These are phyloP conservation scores for Wallacemonas sp. DNA, from an alignment of 208 protist species.

Conservation along the genomic window DNA sequence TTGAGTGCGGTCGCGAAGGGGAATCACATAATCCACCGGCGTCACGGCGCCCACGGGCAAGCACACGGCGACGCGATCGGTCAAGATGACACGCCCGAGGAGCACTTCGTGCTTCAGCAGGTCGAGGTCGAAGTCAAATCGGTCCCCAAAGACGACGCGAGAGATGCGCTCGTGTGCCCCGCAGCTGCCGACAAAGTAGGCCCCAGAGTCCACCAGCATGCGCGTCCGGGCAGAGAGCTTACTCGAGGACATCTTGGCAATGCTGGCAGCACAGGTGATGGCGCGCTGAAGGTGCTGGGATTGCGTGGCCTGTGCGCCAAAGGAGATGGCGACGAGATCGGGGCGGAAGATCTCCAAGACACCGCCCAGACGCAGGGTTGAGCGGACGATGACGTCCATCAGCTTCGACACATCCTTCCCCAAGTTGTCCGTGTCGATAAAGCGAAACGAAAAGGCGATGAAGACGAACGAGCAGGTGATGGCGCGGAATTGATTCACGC, in stretches of 20 bases:
- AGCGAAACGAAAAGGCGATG: slow-evolving; percentile 30
- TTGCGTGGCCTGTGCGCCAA: slow-evolving; percentile 43
- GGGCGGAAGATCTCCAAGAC: slow-evolving; percentile 54
- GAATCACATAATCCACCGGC: slow-evolving; percentile 36
- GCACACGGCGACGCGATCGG: slow-evolving; percentile 29
- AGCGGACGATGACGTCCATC: slow-evolving; percentile 28
- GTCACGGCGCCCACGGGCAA: slow-evolving; percentile 22
- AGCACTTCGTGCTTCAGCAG: slow-evolving; percentile 26
- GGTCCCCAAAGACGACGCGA: slow-evolving; percentile 41
- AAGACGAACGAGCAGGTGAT: slow-evolving; percentile 36
- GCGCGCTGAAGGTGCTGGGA: slow-evolving; percentile 29
- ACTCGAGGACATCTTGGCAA: slow-evolving; percentile 5
- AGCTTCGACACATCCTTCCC: slow-evolving; percentile 25
- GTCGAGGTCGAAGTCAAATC: slow-evolving; percentile 34
- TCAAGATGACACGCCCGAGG: slow-evolving; percentile 23
- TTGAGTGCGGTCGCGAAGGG: slow-evolving; percentile 19
- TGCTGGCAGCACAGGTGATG: slow-evolving; percentile 42
- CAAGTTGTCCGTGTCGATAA: slow-evolving; percentile 24
- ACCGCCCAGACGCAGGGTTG: slow-evolving; percentile 25
- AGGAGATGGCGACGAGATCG: slow-evolving; percentile 46
- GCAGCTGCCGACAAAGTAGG: slow-evolving; percentile 63
- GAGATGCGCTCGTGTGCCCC: slow-evolving; percentile 45
- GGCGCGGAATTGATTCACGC: slow-evolving; percentile 29
- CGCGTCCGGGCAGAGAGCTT: slow-evolving; percentile 13
- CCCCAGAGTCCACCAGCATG: slow-evolving; percentile 46